Evolutionary conservation across 2,329 filamentous ascomycete species (phyloP), one percentile per base, ranked within the genome.

Genomic region (Colletotrichum liriopes): DNA sequence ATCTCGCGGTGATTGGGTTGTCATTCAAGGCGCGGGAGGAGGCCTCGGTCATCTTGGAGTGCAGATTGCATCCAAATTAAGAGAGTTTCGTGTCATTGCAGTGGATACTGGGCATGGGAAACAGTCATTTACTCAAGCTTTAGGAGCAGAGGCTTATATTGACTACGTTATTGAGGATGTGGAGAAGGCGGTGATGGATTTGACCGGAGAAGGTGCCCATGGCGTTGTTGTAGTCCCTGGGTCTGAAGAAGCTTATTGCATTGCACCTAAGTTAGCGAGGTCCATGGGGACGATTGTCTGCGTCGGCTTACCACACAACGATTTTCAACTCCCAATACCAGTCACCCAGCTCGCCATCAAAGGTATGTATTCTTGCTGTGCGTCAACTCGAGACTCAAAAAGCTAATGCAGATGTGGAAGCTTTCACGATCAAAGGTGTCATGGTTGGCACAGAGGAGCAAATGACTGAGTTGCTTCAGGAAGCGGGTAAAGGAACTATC

Each of bases 11-110:
- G 79, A 80, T 0, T 82, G 80, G 81, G 73, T 82, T 8, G 77
- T 81, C 0, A 64, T 82, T 0, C 76, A 75, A 8, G 80, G 80
- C 0, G 76, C 81, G 0, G 80, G 80, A 0, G 80, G 80, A 0
- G 81, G 81, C 0, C 74, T 82, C 5, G 80, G 80, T 0, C 81
- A 82, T 23, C 29, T 82, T 0, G 81, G 80, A 1, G 76, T 82
- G 0, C 80, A 82, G 35, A 79, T 81, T 3, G 77, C 80, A 0
- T 73, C 64, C 7, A 71, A 67, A 2, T 7, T 79, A 0, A 74
- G 68, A 2, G 71, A 70, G 0, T 73, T 75, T 7, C 72, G 77
- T 0, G 77, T 81, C 0, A 79, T 82, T 1, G 80, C 77, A 0
- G 63, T 82, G 0, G 81, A 82, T n/a, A 65, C 74, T 0, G 78